Evolutionary conservation across 345 rosid species (phyloP).

Genomic region (Microcos paniculata): DNA sequence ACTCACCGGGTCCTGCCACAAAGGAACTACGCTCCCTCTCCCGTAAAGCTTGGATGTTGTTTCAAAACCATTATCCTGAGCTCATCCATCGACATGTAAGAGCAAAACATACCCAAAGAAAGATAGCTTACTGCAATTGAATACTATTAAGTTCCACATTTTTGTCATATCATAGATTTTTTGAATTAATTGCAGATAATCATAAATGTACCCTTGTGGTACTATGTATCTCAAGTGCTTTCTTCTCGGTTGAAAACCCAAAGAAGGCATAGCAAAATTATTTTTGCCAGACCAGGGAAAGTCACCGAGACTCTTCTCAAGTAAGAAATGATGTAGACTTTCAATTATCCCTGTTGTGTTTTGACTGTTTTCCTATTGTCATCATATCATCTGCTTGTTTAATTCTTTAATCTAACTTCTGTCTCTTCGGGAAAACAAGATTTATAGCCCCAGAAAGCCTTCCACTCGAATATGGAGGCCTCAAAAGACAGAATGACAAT

Average conservation of each 20-base stretch:
- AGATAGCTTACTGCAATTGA: not conserved
- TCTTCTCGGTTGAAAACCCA: slow-evolving; percentile 28
- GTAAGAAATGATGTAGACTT: slow-evolving; percentile 26
- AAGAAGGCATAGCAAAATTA: slow-evolving; percentile 29
- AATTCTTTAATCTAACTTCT: not conserved
- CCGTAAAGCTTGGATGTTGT: slow-evolving; percentile 26
- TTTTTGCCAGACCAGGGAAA: slow-evolving; percentile 47
- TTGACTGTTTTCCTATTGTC: not conserved
- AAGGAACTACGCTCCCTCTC: slow-evolving; percentile 34
- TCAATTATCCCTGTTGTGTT: no score
- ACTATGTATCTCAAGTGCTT: slow-evolving; percentile 41
- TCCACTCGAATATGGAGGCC: slow-evolving; percentile 60
- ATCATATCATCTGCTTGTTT: not conserved
- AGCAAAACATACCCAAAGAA: not conserved
- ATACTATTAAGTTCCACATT: not conserved
- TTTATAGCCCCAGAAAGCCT: slow-evolving; percentile 49
- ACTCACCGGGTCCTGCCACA: slow-evolving; percentile 30
- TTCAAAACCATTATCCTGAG: slow-evolving; percentile 51
- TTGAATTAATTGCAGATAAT: slow-evolving; percentile 23
- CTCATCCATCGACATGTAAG: slow-evolving; percentile 44
- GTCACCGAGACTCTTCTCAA: slow-evolving; percentile 54
- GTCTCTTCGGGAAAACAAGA: slow-evolving; percentile 23
- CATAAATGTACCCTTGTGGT: slow-evolving; percentile 62
- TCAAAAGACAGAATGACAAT: slow-evolving; percentile 39
- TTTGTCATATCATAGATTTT: not conserved